Evolutionary conservation across 2,329 filamentous ascomycete species (phyloP), one percentile per base, ranked within the genome.

Genomic region (Scedosporium minutisporum): DNA sequence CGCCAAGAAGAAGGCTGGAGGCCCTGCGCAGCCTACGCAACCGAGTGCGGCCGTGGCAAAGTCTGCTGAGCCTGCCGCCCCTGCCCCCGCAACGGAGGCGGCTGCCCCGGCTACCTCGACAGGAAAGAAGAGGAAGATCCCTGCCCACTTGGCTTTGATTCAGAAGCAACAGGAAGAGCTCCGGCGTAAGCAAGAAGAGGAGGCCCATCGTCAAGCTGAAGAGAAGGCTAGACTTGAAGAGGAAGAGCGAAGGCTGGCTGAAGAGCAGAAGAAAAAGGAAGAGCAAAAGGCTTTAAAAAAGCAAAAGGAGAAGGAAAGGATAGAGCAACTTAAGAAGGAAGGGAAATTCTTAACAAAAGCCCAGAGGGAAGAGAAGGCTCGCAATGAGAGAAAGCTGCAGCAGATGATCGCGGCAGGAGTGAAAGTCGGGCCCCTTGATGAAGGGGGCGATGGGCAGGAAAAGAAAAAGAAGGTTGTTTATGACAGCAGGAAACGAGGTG

Each of bases 301-400:
- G 80, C 89, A 91, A 70, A 91, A 85, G 72, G 91, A 96, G 70
- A 93, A 90, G 79, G 89, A 93, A 74, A 90, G 84, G 75, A 87
- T 93, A 65, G 91, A 95, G 71, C 88, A 93, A 77, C 83, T 91
- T 63, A 95, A 93, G 83, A 91, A 89, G 74, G 90, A 92, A 73
- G 91, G 91, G 73, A 93, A 91, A 71, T 93, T 89, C 75, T 78
- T 93, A 70, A 93, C 90, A 67, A 93, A 93, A 76, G 90, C 90
- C 14, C 90, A 96, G 72, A 90, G 87, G 71, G 89, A 93, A 69
- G 89, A 90, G 71, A 91, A 91, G 77, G 87, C 87, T 25, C 84
- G 87, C 69, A 88, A 90, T 68, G 89, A 93, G 76, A 80, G 87
- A 69, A 91, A 92, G 69, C 77, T 93, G 62, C 87, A 95, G 78